phyloP scores from a whole-genome alignment of 495 filamentous ascomycete species.

The Penicillium desertorum region DNA sequence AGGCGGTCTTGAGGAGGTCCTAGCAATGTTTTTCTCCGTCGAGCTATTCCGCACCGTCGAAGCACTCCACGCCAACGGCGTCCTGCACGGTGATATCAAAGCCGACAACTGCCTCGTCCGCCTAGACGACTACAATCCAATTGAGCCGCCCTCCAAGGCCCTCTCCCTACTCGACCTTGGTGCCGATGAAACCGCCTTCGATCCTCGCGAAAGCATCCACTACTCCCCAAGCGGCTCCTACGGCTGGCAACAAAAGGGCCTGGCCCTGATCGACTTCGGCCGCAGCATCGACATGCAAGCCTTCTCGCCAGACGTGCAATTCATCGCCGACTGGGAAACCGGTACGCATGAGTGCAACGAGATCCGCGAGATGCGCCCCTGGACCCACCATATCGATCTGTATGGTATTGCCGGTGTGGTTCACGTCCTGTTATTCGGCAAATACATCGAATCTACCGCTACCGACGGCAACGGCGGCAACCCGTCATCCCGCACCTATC shows the following conservation, averaged over 20 bases:
- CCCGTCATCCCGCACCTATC: conserved; percentile 50
- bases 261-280: conserved; percentile 91
- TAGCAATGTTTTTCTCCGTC: conserved; percentile 93
- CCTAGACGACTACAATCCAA: conserved; percentile 53
- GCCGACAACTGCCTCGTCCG: conserved; percentile 92
- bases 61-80: conserved; percentile 71
- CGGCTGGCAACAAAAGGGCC: conserved; percentile 79
- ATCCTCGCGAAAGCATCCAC: conserved; percentile 41
- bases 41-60: conserved; percentile 91
- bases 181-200: conserved; percentile 47
- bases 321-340: conserved; percentile 93
- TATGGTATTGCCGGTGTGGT: conserved; percentile 85
- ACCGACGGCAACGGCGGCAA: conserved; percentile 37
- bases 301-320: conserved; percentile 75
- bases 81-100: conserved; percentile 94
- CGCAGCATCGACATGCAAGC: conserved; percentile 89
- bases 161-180: conserved; percentile 38
- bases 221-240: conserved; percentile 69
- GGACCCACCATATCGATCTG: conserved; percentile 96
- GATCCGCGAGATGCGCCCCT: conserved; percentile 86
- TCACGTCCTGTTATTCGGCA: conserved; percentile 85
- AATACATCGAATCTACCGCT: conserved; percentile 82
- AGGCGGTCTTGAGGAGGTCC: conserved; percentile 77
- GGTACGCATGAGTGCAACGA: conserved; percentile 83
- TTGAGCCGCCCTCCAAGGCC: conserved; percentile 18